Evolutionary conservation across 2,329 filamentous ascomycete genomes (phyloP).

Genomic region (Parascedosporium putredinis): DNA sequence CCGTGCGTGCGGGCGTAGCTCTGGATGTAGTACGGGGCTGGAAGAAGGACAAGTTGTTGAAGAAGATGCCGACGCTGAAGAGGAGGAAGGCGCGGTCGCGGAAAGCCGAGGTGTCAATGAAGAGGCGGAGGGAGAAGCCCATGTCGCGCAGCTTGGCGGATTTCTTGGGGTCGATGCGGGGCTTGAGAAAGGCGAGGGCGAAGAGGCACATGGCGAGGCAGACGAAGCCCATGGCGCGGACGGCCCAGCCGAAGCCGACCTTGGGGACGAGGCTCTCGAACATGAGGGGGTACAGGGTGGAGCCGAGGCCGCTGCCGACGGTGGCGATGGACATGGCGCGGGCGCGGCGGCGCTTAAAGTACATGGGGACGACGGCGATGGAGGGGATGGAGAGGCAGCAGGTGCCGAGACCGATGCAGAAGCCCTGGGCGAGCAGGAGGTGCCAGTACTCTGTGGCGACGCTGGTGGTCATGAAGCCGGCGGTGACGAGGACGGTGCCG

Average conservation of each 20-base stretch:
- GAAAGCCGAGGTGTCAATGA: constrained; percentile 19
- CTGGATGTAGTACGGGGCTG: constrained; percentile 34
- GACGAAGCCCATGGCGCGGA: constrained; percentile 20
- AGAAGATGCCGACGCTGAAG: constrained; percentile 20
- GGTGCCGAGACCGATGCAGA: constrained; percentile 33
- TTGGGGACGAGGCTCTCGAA: not conserved
- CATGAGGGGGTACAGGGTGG: constrained; percentile 18
- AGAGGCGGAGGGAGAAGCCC: constrained; percentile 9
- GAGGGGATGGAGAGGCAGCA: constrained; percentile 29
- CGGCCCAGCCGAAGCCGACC: constrained; percentile 21
- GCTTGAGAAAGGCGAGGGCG: constrained; percentile 17
- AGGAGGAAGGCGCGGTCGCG: constrained; percentile 19
- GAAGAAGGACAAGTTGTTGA: constrained; percentile 24
- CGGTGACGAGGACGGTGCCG: constrained; percentile 30
- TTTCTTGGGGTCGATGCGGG: constrained; percentile 12
- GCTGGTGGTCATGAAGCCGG: constrained; percentile 34
- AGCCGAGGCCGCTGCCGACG: constrained; percentile 22
- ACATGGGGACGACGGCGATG: constrained; percentile 22
- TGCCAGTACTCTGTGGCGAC: constrained; percentile 32
- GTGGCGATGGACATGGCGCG: constrained; percentile 24
- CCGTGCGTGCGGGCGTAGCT: constrained; percentile 27
- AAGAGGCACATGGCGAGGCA: constrained; percentile 19
- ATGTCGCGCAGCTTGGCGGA: not conserved
- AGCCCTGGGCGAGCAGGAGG: constrained; percentile 31
- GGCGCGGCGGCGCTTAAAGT: constrained; percentile 19